These are phyloP conservation scores for Lichtheimia ramosa DNA, from an alignment of 371 early-diverging fungal genomes.

Conservation along the genomic window DNA sequence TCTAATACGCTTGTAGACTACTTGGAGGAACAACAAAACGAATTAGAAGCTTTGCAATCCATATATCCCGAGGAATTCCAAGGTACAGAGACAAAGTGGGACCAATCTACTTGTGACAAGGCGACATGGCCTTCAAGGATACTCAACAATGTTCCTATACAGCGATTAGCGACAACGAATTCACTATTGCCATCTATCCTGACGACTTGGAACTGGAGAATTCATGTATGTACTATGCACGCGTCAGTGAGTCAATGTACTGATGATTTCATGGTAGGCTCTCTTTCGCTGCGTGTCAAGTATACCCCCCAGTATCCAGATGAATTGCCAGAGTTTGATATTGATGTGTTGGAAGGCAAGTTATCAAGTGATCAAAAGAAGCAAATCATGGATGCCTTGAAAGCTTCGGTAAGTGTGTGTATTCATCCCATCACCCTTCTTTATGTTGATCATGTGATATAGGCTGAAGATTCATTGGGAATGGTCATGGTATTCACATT, in stretches of 20 bases:
- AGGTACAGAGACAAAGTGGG: constrained; percentile 34
- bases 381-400: constrained; percentile 45
- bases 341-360: constrained; percentile 57
- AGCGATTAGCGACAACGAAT: constrained; percentile 40
- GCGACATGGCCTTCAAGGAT: too few species aligned
- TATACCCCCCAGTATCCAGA: constrained; percentile 92
- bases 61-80: constrained; percentile 92
- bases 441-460: neutral
- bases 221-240: constrained; percentile 35
- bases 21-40: constrained; percentile 79
- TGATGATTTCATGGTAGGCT: constrained; percentile 29
- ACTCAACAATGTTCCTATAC: neutral
- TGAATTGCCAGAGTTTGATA: constrained; percentile 68
- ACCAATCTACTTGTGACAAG: too few species aligned
- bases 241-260: neutral
- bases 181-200: constrained; percentile 53
- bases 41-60: constrained; percentile 89
- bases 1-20: constrained; percentile 51
- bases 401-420: constrained; percentile 41
- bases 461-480: constrained; percentile 80
- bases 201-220: constrained; percentile 59
- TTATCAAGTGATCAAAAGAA: constrained; percentile 45
- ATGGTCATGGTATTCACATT: constrained; percentile 94
- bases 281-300: constrained; percentile 63
- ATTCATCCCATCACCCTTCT: too few species aligned